Evolutionary conservation across 2,329 filamentous ascomycete species (phyloP).

Genomic region (Lecanicillium sp.): DNA sequence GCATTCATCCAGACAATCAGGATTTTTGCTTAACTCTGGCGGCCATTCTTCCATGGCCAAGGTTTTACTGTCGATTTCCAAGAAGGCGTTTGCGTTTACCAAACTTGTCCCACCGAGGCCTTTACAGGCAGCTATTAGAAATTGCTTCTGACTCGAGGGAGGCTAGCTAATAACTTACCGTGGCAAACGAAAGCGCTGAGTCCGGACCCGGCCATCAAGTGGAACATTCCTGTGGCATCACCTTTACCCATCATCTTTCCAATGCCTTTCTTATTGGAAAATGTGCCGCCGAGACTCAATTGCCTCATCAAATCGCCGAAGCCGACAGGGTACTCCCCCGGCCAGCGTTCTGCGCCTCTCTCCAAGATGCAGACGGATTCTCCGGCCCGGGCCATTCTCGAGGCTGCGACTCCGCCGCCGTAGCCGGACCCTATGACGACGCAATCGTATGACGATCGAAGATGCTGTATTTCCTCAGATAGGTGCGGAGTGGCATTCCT

Average conservation of each 20-base stretch:
- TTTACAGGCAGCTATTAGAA: slow-evolving; percentile 19
- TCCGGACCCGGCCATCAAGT: slow-evolving; percentile 56
- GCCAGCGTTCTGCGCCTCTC: slow-evolving; percentile 59
- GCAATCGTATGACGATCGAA: slow-evolving; percentile 49
- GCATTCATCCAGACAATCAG: slow-evolving; percentile 41
- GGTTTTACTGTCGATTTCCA: slow-evolving; percentile 37
- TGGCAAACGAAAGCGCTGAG: slow-evolving; percentile 58
- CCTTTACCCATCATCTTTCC: slow-evolving; percentile 36
- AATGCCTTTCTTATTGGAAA: slow-evolving; percentile 36
- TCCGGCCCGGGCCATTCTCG: slow-evolving; percentile 51
- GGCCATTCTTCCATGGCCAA: slow-evolving; percentile 5
- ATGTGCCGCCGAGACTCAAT: slow-evolving; percentile 36
- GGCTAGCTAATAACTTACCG: slow-evolving; percentile 31
- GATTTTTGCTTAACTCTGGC: slow-evolving; percentile 19
- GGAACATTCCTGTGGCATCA: slow-evolving; percentile 56
- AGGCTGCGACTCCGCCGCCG: slow-evolving; percentile 60
- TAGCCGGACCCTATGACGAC: slow-evolving; percentile 66
- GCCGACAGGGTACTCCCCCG: slow-evolving; percentile 55
- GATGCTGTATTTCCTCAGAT: too few species aligned
- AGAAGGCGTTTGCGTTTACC: slow-evolving; percentile 62
- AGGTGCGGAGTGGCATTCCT: too few species aligned
- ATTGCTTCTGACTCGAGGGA: too few species aligned
- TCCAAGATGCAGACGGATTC: slow-evolving; percentile 60
- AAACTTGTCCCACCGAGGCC: slow-evolving; percentile 60
- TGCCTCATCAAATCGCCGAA: slow-evolving; percentile 42